Conservation (phyloP, 164 flowering plant genomes). For the Malania oleifera region DNA sequence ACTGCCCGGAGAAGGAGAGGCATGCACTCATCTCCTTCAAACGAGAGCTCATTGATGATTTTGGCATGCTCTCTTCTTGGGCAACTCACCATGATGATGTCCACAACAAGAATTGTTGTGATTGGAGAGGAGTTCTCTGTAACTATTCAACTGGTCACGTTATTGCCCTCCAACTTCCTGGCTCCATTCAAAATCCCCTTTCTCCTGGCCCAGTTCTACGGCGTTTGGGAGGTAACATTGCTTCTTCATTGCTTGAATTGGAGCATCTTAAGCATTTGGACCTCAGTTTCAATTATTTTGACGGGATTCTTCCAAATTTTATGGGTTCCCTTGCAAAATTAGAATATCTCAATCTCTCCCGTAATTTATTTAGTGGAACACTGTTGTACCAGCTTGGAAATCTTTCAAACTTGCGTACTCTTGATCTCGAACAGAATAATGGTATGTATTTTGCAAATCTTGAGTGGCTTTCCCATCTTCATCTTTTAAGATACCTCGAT, state of each 20-base stretch:
- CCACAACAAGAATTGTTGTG: slow-evolving; percentile 24
- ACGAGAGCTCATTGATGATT: no score
- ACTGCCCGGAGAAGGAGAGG: no score
- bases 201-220: no score
- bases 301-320: slow-evolving; percentile 16
- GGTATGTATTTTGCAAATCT: neutral
- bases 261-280: neutral
- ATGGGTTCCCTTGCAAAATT: slow-evolving; percentile 20
- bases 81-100: no score
- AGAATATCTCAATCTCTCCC: slow-evolving; percentile 11
- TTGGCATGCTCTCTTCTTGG: no score
- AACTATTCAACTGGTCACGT: slow-evolving; percentile 22
- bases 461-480: slow-evolving; percentile 15
- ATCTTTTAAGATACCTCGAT: slow-evolving; percentile 12
- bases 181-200: no score
- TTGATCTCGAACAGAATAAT: slow-evolving; percentile 14
- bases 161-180: slow-evolving; percentile 14
- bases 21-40: no score
- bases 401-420: slow-evolving; percentile 19
- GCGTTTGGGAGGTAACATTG: slow-evolving; percentile 4
- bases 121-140: slow-evolving; percentile 19
- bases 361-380: neutral
- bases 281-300: no score
- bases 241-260: slow-evolving; percentile 10
- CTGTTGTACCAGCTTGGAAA: slow-evolving; percentile 25